phyloP scores from a whole-genome alignment of 2,329 filamentous ascomycete genomes.

The Calonectria naviculata region DNA sequence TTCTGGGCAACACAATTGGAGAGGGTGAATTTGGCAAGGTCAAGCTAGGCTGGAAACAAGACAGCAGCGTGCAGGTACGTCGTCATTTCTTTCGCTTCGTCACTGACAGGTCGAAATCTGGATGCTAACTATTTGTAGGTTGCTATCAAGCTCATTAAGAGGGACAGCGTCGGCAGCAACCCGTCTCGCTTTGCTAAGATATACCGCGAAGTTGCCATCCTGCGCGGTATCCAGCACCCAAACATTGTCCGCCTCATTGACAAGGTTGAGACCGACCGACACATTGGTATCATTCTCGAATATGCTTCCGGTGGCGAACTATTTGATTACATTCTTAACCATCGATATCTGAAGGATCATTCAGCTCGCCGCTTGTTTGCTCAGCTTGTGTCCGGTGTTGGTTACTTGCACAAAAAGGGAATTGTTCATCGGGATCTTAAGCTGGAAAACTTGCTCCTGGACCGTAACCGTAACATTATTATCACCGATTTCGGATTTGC shows the following conservation, averaged over 20 bases:
- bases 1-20: conserved; percentile 93
- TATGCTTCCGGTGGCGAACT: conserved; percentile 98
- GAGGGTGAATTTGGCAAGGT: conserved; percentile 99
- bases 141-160: conserved; percentile 96
- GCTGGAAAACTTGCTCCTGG: conserved; percentile 92
- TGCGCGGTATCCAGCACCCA: conserved; percentile 88
- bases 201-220: conserved; percentile 94
- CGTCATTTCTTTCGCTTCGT: background rate
- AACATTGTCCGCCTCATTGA: conserved; percentile 98
- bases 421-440: conserved; percentile 98
- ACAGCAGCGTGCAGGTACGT: conserved; percentile 83
- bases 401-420: conserved; percentile 97
- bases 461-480: conserved; percentile 98
- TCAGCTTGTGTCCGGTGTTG: conserved; percentile 94
- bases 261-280: conserved; percentile 97
- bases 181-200: conserved; percentile 94
- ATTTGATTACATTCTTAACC: conserved; percentile 98
- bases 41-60: conserved; percentile 97
- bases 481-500: conserved; percentile 99
- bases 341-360: conserved; percentile 95
- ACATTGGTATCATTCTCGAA: conserved; percentile 98
- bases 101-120: background rate
- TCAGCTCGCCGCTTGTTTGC: conserved; percentile 92
- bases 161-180: conserved; percentile 89
- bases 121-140: conserved; percentile 65